These are phyloP conservation scores for Allium cepa DNA, from an alignment of 106 monocot genomes.

Conservation along the genomic window DNA sequence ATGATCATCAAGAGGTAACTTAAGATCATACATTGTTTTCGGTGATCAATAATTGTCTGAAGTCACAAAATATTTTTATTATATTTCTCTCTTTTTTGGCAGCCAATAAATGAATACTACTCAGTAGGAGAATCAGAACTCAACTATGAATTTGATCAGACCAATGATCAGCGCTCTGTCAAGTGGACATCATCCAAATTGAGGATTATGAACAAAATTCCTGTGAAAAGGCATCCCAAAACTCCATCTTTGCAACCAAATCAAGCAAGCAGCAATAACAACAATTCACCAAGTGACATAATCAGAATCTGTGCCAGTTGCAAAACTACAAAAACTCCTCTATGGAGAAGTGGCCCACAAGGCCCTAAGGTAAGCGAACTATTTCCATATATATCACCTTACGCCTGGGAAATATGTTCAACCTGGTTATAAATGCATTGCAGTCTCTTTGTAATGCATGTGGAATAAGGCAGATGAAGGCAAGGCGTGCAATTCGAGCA, in stretches of 20 bases:
- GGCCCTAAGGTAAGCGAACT: slow-evolving; percentile 43
- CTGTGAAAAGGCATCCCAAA: background rate
- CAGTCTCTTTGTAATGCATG: slow-evolving; percentile 88
- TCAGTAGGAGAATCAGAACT: background rate
- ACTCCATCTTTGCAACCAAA: background rate
- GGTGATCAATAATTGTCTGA: background rate
- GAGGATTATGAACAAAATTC: slow-evolving; percentile 7
- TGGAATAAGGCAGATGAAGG: slow-evolving; percentile 86
- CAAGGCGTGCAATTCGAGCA: slow-evolving; percentile 40
- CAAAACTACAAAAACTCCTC: slow-evolving; percentile 55
- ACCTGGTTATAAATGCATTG: background rate
- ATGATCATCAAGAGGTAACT: slow-evolving; percentile 1
- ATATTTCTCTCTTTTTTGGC: background rate
- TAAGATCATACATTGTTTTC: background rate
- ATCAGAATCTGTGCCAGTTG: slow-evolving; percentile 47
- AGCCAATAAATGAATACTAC: background rate
- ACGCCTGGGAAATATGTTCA: background rate
- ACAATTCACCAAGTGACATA: background rate
- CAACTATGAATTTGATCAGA: background rate
- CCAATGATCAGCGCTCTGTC: background rate
- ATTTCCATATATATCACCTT: no score
- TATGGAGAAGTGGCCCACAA: slow-evolving; percentile 56
- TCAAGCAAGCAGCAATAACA: slow-evolving; percentile 4
- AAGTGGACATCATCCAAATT: slow-evolving; percentile 22
- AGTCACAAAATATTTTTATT: background rate